These are phyloP conservation scores for Sugiyamaella grinbergsii DNA, from an alignment of 1,139 yeast species.

Conservation along the genomic window DNA sequence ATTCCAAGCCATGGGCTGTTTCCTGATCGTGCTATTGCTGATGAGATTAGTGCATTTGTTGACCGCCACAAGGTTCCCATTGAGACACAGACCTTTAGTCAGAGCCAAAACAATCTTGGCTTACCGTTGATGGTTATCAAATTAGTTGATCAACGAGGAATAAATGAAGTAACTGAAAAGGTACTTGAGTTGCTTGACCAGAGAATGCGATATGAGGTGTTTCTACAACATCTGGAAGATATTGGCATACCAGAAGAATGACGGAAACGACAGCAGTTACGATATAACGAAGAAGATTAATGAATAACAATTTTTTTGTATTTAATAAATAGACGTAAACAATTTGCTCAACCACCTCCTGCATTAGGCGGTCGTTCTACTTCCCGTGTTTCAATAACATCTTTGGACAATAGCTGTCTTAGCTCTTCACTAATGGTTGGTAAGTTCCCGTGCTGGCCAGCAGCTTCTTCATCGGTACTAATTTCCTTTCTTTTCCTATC, in stretches of 20 bases:
- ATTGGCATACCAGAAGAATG: slow-evolving; percentile 6
- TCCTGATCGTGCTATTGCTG: slow-evolving; percentile 1
- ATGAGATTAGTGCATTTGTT: neutral
- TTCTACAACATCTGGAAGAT: slow-evolving; percentile 1
- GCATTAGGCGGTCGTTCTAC: slow-evolving; percentile 44
- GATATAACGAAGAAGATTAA: neutral
- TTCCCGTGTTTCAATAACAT: slow-evolving; percentile 68
- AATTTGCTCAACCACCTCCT: slow-evolving; percentile 40
- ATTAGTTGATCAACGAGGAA: slow-evolving; percentile 1
- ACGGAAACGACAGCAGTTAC: no score
- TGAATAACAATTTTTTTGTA: neutral
- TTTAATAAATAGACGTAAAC: neutral
- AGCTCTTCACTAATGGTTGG: slow-evolving; percentile 55
- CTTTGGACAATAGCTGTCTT: slow-evolving; percentile 58
- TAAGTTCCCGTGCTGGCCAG: slow-evolving; percentile 25
- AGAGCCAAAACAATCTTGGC: neutral
- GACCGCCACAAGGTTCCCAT: slow-evolving; percentile 3
- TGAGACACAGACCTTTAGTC: slow-evolving; percentile 3
- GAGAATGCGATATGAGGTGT: slow-evolving; percentile 1
- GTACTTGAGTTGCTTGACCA: slow-evolving; percentile 1
- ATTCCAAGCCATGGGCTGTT: neutral
- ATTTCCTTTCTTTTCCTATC: slow-evolving; percentile 56
- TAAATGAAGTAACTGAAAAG: neutral
- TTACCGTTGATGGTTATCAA: slow-evolving; percentile 1
- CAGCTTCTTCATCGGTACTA: slow-evolving; percentile 21